Conservation (phyloP, 371 early-diverging fungal species). For the Mortierella sp. region DNA sequence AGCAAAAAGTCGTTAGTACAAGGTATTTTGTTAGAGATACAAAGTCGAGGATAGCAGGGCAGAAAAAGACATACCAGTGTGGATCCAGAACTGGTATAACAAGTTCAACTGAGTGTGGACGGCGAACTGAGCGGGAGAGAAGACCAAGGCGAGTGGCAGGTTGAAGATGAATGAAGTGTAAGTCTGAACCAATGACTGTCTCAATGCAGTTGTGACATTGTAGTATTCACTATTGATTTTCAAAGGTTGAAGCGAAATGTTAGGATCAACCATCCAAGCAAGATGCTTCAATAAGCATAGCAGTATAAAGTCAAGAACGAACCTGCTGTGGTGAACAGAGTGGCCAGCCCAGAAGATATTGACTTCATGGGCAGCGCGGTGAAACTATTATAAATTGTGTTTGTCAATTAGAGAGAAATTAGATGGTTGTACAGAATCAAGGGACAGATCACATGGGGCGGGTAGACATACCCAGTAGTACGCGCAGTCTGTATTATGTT, state of each 20-base stretch:
- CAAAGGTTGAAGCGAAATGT: background rate
- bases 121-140: slow-evolving; percentile 63
- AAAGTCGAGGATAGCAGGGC: background rate
- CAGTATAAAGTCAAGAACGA: slow-evolving; percentile 9
- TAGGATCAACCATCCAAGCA: background rate
- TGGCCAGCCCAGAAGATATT: slow-evolving; percentile 70
- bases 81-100: slow-evolving; percentile 66
- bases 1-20: background rate
- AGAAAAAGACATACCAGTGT: slow-evolving; percentile 29
- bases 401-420: background rate
- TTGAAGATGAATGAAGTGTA: slow-evolving; percentile 60
- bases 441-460: background rate
- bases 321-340: slow-evolving; percentile 60
- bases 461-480: slow-evolving; percentile 60
- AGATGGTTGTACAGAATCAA: slow-evolving; percentile 2
- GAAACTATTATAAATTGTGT: slow-evolving; percentile 50
- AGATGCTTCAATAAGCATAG: background rate
- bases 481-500: slow-evolving; percentile 48
- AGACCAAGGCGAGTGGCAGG: slow-evolving; percentile 58
- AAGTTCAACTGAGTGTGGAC: slow-evolving; percentile 65
- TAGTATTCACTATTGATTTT: slow-evolving; percentile 60
- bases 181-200: slow-evolving; percentile 63
- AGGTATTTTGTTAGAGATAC: background rate
- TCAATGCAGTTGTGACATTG: slow-evolving; percentile 66
- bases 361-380: slow-evolving; percentile 69